These are phyloP conservation scores for Clohesyomyces aquaticus DNA, from an alignment of 495 filamentous ascomycete species.

Conservation along the genomic window DNA sequence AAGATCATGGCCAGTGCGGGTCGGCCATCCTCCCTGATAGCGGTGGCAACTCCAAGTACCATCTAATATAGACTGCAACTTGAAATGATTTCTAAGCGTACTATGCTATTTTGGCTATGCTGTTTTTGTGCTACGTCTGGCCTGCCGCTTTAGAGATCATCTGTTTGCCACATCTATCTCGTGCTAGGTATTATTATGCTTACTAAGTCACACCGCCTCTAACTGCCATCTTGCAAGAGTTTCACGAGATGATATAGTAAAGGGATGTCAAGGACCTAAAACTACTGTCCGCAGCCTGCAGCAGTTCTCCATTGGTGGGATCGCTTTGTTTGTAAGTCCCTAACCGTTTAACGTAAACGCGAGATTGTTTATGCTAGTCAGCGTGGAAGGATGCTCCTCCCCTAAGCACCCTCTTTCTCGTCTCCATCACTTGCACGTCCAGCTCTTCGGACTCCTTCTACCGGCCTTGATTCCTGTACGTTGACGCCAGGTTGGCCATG, in stretches of 20 bases:
- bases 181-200: background rate
- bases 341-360: background rate
- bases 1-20: background rate
- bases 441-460: background rate
- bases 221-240: background rate
- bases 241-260: background rate
- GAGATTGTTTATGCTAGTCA: conserved; percentile 4
- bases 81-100: background rate
- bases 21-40: background rate
- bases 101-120: background rate
- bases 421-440: conserved; percentile 7
- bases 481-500: conserved; percentile 9
- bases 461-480: background rate
- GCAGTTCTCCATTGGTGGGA: background rate
- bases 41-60: background rate
- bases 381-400: conserved; percentile 4
- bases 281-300: background rate
- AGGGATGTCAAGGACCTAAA: background rate
- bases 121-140: background rate
- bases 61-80: background rate
- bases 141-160: background rate
- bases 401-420: conserved; percentile 7
- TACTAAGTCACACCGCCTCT: background rate
- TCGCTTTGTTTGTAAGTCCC: background rate
- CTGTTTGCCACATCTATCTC: background rate